phyloP scores from a whole-genome alignment of 306 rosid species.

The Canavalia ensiformis region DNA sequence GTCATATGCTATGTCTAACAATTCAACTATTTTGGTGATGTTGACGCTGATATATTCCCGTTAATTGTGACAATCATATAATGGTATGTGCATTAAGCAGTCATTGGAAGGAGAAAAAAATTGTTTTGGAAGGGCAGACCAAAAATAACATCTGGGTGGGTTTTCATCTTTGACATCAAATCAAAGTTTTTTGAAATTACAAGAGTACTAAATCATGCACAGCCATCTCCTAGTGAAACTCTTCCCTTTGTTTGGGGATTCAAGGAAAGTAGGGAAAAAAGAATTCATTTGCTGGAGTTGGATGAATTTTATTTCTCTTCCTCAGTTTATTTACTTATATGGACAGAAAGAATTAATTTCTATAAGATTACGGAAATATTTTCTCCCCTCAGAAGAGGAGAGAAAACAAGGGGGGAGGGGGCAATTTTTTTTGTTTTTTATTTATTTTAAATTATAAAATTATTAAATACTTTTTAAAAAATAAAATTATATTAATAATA shows the following conservation, averaged over 20 bases:
- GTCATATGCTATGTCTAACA: slow-evolving; percentile 1
- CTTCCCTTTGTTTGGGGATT: not conserved
- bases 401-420: too few species aligned
- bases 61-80: not conserved
- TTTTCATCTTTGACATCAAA: slow-evolving; percentile 7
- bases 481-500: too few species aligned
- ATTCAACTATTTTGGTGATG: slow-evolving; percentile 29
- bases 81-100: not conserved
- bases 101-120: not conserved
- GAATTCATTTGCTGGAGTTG: too few species aligned
- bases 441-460: too few species aligned
- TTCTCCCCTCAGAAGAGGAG: too few species aligned
- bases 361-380: too few species aligned
- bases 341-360: too few species aligned
- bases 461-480: too few species aligned
- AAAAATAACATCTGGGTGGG: slow-evolving; percentile 18
- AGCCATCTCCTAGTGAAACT: not conserved
- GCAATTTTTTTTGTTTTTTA: too few species aligned
- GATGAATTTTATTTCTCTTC: too few species aligned
- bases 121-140: not conserved
- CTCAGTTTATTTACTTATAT: too few species aligned
- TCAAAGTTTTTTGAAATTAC: not conserved
- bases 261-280: too few species aligned
- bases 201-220: slow-evolving; percentile 6
- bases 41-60: not conserved